Evolutionary conservation across 495 filamentous ascomycete species (phyloP).

Genomic region (Daldinia decipiens): DNA sequence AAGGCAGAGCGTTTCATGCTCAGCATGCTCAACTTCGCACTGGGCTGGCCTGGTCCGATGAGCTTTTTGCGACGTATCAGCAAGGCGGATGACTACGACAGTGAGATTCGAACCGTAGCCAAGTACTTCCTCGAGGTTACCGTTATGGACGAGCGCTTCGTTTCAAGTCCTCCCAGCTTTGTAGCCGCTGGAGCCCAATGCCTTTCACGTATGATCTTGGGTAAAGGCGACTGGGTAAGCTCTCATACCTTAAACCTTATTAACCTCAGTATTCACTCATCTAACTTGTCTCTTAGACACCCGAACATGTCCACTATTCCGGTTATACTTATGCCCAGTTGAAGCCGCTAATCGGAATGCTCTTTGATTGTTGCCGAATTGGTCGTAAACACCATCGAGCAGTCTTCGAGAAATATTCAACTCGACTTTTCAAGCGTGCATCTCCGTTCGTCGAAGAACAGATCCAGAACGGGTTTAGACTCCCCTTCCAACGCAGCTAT

Average conservation of each 20-base stretch:
- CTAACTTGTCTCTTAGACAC: slow-evolving; percentile 62
- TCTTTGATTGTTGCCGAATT: slow-evolving; percentile 87
- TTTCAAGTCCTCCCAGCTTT: slow-evolving; percentile 89
- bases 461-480: slow-evolving; percentile 65
- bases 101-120: slow-evolving; percentile 93
- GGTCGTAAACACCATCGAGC: slow-evolving; percentile 82
- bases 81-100: slow-evolving; percentile 98
- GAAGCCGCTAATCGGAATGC: slow-evolving; percentile 74
- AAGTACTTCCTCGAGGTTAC: slow-evolving; percentile 98
- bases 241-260: slow-evolving; percentile 11
- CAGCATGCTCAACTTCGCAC: slow-evolving; percentile 90
- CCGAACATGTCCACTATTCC: slow-evolving; percentile 87
- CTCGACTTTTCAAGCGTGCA: slow-evolving; percentile 82
- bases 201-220: slow-evolving; percentile 85
- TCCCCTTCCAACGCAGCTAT: slow-evolving; percentile 47
- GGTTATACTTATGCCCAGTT: slow-evolving; percentile 90
- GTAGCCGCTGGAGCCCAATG: slow-evolving; percentile 92
- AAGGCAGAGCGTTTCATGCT: slow-evolving; percentile 99
- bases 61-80: slow-evolving; percentile 96
- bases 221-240: slow-evolving; percentile 92
- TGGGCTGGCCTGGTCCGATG: slow-evolving; percentile 98
- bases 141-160: slow-evolving; percentile 98
- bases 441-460: slow-evolving; percentile 81
- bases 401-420: slow-evolving; percentile 90
- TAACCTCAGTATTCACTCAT: slow-evolving; percentile 35